These are phyloP conservation scores for Camellia lanceoleosa DNA, from an alignment of 148 eudicot genomes.

Conservation along the genomic window DNA sequence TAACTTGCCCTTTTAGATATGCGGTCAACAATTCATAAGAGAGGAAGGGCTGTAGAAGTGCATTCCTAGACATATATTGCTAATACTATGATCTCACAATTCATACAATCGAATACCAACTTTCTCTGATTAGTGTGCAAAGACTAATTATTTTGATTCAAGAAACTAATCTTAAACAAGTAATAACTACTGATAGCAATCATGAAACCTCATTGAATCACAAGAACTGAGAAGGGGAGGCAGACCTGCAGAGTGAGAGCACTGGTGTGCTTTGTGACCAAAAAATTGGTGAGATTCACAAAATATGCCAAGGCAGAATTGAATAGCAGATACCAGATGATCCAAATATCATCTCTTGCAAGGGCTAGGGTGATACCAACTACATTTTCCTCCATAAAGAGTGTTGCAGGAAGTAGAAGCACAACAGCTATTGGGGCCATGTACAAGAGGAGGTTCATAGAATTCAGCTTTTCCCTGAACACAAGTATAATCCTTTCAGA, in stretches of 20 bases:
- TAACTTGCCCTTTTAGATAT: too few species aligned
- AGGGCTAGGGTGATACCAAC: conserved; percentile 40
- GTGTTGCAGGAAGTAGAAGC: conserved; percentile 41
- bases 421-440: conserved; percentile 54
- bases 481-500: conserved; percentile 12
- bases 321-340: conserved; percentile 40
- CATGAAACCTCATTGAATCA: neutral
- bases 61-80: too few species aligned
- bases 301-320: conserved; percentile 45
- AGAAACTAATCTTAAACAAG: neutral
- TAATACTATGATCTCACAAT: neutral
- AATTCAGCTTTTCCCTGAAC: conserved; percentile 44
- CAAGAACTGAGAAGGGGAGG: neutral
- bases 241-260: conserved; percentile 46
- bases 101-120: too few species aligned
- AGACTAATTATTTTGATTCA: neutral
- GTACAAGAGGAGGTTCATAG: conserved; percentile 47
- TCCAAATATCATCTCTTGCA: conserved; percentile 32
- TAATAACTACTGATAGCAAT: neutral
- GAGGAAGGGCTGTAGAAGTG: neutral
- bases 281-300: conserved; percentile 42
- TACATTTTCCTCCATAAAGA: conserved; percentile 40
- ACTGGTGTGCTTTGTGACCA: conserved; percentile 51
- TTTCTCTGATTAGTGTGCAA: neutral
- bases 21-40: too few species aligned